Percentiles rank a stretch among this genome's conserved stretches.
Conservation (phyloP, 139 green algal species). For the Parachlorella kessleri region DNA sequence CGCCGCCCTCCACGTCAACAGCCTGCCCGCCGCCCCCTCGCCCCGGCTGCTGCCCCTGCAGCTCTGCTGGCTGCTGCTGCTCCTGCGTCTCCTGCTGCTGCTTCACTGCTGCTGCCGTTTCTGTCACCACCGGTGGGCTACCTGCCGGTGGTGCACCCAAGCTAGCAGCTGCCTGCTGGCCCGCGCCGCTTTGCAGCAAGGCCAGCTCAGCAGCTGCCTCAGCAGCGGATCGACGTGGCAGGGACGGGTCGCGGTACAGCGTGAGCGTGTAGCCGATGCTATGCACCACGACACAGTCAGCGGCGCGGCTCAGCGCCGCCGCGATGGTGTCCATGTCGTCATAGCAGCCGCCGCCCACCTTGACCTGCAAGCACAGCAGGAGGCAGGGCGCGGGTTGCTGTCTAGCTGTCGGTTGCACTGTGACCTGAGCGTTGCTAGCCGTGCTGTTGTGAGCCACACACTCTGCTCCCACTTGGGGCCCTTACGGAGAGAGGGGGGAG, state of each 20-base stretch:
- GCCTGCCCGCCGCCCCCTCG: background rate
- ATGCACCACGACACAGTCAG: slow-evolving; percentile 40
- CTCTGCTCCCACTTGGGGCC: too few relatives aligned
- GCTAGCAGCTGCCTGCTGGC: background rate
- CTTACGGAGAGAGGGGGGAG: too few relatives aligned
- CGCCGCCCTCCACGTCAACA: background rate
- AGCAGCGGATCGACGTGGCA: slow-evolving; percentile 1
- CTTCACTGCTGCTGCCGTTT: background rate
- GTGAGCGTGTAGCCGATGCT: slow-evolving; percentile 33
- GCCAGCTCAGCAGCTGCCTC: background rate
- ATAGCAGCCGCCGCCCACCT: slow-evolving; percentile 4
- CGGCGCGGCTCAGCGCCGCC: slow-evolving; percentile 1
- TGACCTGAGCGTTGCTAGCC: background rate
- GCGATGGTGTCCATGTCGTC: background rate
- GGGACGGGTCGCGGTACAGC: slow-evolving; percentile 20
- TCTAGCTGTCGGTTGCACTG: background rate
- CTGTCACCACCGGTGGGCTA: background rate
- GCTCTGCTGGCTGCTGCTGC: background rate
- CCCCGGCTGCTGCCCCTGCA: background rate
- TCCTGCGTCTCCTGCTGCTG: background rate
- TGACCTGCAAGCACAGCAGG: too few relatives aligned
- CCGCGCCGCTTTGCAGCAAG: background rate
- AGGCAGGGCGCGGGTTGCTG: background rate
- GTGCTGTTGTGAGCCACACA: background rate
- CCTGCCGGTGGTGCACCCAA: background rate